phyloP scores from a whole-genome alignment of 805 yeast species.

The Candida stauntonica region DNA sequence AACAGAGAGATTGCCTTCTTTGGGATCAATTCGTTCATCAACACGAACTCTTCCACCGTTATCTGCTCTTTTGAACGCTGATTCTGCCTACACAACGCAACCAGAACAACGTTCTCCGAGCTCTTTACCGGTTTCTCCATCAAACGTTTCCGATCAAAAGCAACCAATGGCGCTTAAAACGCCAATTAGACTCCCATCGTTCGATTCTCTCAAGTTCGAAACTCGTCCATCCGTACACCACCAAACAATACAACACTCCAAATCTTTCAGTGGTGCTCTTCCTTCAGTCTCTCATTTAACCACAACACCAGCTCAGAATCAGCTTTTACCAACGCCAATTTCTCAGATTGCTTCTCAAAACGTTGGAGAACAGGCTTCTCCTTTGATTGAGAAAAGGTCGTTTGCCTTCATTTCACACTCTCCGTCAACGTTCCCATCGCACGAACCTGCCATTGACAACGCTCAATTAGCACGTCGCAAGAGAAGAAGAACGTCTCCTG shows the following conservation, averaged over 20 bases:
- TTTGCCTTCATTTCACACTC: slow-evolving; percentile 94
- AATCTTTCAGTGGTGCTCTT: slow-evolving; percentile 5
- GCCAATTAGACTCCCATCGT: slow-evolving; percentile 27
- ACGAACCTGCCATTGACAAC: slow-evolving; percentile 82
- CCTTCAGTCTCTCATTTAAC: slow-evolving; percentile 8
- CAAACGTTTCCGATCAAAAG: too few relatives aligned
- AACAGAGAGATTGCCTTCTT: slow-evolving; percentile 7
- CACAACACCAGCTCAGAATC: slow-evolving; percentile 5
- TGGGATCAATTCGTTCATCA: background rate
- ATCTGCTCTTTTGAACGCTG: slow-evolving; percentile 14
- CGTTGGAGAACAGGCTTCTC: slow-evolving; percentile 9
- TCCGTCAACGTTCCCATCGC: slow-evolving; percentile 78
- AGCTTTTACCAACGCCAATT: slow-evolving; percentile 10
- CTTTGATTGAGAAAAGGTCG: slow-evolving; percentile 31
- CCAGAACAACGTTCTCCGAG: slow-evolving; percentile 8
- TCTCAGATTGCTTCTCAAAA: slow-evolving; percentile 3
- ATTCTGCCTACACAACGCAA: slow-evolving; percentile 7
- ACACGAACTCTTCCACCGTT: slow-evolving; percentile 16
- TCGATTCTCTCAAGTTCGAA: slow-evolving; percentile 23
- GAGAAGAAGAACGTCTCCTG: slow-evolving; percentile 90
- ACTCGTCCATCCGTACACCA: too few relatives aligned
- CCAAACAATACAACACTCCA: slow-evolving; percentile 2
- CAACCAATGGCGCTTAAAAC: too few relatives aligned
- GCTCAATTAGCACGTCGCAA: slow-evolving; percentile 92
- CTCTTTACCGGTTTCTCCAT: slow-evolving; percentile 22